phyloP scores from a whole-genome alignment of 2,329 filamentous ascomycete genomes.

The Coccinonectria pachysandricola region DNA sequence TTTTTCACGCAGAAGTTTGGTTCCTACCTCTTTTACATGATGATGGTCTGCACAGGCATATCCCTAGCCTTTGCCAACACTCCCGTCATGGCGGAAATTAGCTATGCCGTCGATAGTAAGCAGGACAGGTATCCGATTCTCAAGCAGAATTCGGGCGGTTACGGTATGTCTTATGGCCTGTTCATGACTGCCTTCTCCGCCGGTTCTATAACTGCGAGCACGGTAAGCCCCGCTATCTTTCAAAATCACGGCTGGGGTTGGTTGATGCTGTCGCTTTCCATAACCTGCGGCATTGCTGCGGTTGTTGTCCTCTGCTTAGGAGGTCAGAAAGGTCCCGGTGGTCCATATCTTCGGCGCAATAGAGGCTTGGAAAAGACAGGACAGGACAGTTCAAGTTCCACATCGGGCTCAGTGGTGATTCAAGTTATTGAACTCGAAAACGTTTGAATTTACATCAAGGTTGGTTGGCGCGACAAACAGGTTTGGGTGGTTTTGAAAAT shows the following conservation, averaged over 20 bases:
- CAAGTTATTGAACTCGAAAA: no score
- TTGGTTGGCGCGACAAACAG: no score
- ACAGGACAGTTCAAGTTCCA: no score
- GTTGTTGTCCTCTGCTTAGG: conserved; percentile 5
- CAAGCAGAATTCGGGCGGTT: conserved; percentile 6
- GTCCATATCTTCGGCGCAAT: no score
- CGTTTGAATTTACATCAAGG: no score
- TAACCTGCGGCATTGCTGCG: conserved; percentile 1
- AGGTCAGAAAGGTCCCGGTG: conserved; percentile 2
- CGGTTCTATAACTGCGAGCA: conserved; percentile 6
- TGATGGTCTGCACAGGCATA: conserved; percentile 5
- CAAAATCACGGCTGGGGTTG: conserved; percentile 3
- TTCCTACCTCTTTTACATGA: conserved; percentile 3
- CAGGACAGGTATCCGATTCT: conserved; percentile 4
- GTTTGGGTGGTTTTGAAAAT: no score
- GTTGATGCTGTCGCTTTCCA: conserved; percentile 5
- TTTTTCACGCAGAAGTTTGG: conserved; percentile 1
- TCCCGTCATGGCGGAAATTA: conserved; percentile 8
- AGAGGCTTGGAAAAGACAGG: no score
- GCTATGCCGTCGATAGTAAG: conserved; percentile 5
- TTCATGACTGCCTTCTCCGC: conserved; percentile 9
- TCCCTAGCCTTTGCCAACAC: conserved; percentile 8
- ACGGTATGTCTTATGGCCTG: conserved; percentile 8
- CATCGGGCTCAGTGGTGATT: no score
- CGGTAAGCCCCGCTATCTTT: conserved; percentile 3